Evolutionary conservation across 2,329 filamentous ascomycete genomes (phyloP).

Genomic region (Ascochyta pisi): DNA sequence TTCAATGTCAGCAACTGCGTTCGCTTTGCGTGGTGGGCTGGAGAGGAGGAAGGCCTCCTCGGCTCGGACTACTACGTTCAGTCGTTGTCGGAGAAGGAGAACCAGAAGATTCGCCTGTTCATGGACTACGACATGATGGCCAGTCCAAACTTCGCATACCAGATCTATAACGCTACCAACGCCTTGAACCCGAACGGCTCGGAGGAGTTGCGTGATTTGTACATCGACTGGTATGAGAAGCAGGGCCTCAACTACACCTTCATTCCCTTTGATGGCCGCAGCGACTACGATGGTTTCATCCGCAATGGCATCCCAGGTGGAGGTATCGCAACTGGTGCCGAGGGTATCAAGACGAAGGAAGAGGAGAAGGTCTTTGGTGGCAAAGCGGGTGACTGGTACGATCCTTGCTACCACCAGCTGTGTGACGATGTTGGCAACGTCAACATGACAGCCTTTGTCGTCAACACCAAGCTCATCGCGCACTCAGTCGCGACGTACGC

Average conservation of each 20-base stretch:
- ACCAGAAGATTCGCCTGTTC: conserved; percentile 51
- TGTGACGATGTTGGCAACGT: conserved; percentile 51
- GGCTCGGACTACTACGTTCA: conserved; percentile 51
- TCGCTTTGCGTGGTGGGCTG: conserved; percentile 50
- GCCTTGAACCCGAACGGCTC: conserved; percentile 46
- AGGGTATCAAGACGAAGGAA: conserved; percentile 50
- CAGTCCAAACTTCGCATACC: conserved; percentile 49
- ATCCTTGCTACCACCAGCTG: conserved; percentile 50
- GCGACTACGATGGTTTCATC: conserved; percentile 53
- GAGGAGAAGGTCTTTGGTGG: conserved; percentile 49
- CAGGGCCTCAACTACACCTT: conserved; percentile 48
- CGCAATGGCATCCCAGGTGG: conserved; percentile 50
- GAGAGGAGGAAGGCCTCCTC: conserved; percentile 51
- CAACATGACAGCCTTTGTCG: conserved; percentile 47
- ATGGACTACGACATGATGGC: conserved; percentile 56
- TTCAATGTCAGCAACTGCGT: conserved; percentile 51
- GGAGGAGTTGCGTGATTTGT: conserved; percentile 47
- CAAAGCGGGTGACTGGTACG: conserved; percentile 48
- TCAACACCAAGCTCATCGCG: conserved; percentile 50
- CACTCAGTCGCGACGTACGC: conserved; percentile 49
- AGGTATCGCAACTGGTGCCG: conserved; percentile 51
- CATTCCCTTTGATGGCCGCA: conserved; percentile 51
- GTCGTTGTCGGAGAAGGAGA: conserved; percentile 43
- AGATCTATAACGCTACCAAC: conserved; percentile 51
- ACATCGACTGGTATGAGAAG: conserved; percentile 48